Evolutionary conservation across 2,329 filamentous ascomycete genomes (phyloP), one percentile per base, ranked within the genome.

Genomic region (Cyclaneusma minus): DNA sequence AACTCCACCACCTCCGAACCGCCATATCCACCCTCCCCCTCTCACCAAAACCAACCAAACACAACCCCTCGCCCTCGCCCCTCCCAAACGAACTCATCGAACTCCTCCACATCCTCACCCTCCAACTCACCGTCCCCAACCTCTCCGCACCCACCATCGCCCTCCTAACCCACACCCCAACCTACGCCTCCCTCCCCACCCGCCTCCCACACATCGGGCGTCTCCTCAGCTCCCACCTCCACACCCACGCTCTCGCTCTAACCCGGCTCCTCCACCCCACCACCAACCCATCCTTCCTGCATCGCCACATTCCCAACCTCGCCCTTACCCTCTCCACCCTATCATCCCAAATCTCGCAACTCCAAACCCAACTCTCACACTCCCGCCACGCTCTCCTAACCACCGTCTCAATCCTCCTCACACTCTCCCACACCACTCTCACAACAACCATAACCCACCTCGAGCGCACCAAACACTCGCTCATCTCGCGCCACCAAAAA

Each of bases 291-390:
- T 63, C 63, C 16, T 56, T 66, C 38, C 50, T 72, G n/a, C 68
- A 73, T 49, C 65, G 68, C 12, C 47, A 55, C 13, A 60, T 74
- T 25, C 52, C 65, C 1, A 48, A 54, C 11, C 50, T 76, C 3
- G 49, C 60, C 0, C 34, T 46, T 2, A 47, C 54, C 13, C 45
- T 59, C 11, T 35, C 45, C 4, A 31, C 48, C 3, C 54, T 68
- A 2, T 42, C 40, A 18, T 3, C 18, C 3, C 18, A 24, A 2
- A 32, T 65, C 3, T 54, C 55, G 3, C 56, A 54, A 3, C 51
- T 54, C 13, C 61, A 58, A 16, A 21, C 40, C 11, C 48, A 58
- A 29, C 44, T 51, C 2, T 33, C 44, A 0, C 40, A 33, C 6
- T 43, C 54, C 9, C 59, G 57, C 16, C 34, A 33, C 4, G 37